These are phyloP conservation scores for Xylaria intraflava DNA, from an alignment of 495 filamentous ascomycete species.

Conservation along the genomic window DNA sequence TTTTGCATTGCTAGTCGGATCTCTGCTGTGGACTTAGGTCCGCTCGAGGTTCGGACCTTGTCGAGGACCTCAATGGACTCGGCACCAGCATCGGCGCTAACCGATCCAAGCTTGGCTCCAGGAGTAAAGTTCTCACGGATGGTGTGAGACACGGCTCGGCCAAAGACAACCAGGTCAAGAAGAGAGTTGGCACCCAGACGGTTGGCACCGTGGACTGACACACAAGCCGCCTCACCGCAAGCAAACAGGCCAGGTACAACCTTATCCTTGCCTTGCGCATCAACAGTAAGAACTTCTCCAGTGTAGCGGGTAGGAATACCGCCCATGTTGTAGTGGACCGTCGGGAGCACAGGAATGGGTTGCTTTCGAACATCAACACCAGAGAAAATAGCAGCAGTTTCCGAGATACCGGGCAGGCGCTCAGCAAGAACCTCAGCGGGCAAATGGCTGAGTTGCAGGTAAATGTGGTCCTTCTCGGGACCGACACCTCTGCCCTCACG, in stretches of 20 bases:
- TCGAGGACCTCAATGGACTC: conserved; percentile 82
- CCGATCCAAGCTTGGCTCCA: conserved; percentile 65
- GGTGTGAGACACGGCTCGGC: conserved; percentile 90
- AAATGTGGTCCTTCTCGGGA: conserved; percentile 94
- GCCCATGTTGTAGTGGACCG: conserved; percentile 99
- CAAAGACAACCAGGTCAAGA: conserved; percentile 93
- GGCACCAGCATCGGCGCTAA: conserved; percentile 76
- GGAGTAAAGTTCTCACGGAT: conserved; percentile 85
- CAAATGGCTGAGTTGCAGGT: conserved; percentile 91
- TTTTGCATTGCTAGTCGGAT: conserved; percentile 93
- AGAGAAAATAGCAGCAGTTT: conserved; percentile 93
- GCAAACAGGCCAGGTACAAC: conserved; percentile 93
- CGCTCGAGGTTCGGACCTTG: conserved; percentile 71
- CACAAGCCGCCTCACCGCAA: conserved; percentile 93
- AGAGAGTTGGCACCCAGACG: conserved; percentile 96
- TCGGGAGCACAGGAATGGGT: conserved; percentile 93
- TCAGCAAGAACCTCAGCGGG: conserved; percentile 87
- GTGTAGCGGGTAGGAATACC: conserved; percentile 97
- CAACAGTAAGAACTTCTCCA: conserved; percentile 85
- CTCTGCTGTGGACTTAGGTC: conserved; percentile 78
- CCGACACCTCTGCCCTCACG: conserved; percentile 94
- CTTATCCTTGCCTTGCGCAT: conserved; percentile 78
- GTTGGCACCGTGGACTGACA: conserved; percentile 97
- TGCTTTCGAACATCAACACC: conserved; percentile 95
- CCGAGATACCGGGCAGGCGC: conserved; percentile 95